Evolutionary conservation across 345 rosid genomes (phyloP).

Genomic region (Sonneratia caseolaris): DNA sequence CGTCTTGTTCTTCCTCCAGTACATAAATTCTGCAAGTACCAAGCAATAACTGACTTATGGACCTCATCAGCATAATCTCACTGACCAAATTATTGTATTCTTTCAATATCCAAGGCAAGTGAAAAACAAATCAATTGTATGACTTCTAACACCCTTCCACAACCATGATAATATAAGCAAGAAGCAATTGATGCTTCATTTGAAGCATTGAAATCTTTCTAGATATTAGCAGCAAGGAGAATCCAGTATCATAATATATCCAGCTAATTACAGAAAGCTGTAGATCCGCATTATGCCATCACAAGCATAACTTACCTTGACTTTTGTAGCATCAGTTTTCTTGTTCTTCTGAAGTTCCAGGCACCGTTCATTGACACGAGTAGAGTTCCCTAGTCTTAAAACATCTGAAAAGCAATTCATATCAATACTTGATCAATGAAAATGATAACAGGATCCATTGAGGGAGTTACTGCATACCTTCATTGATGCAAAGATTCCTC

Average conservation of each 20-base stretch:
- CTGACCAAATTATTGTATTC: background rate
- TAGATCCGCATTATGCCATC: background rate
- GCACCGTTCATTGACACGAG: slow-evolving; percentile 70
- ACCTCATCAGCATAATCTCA: background rate
- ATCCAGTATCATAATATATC: background rate
- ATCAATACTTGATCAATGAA: slow-evolving; percentile 10
- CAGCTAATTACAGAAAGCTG: background rate
- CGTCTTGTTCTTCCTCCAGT: slow-evolving; percentile 34
- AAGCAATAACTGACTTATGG: background rate
- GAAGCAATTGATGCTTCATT: background rate
- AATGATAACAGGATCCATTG: slow-evolving; percentile 6
- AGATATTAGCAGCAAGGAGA: background rate
- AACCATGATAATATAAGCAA: background rate
- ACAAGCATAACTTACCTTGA: slow-evolving; percentile 36
- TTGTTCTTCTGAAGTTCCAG: slow-evolving; percentile 71
- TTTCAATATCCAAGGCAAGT: background rate
- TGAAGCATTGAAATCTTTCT: background rate
- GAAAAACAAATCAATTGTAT: background rate
- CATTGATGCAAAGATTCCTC: slow-evolving; percentile 75
- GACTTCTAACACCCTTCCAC: background rate
- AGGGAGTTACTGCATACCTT: slow-evolving; percentile 32
- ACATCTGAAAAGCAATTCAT: slow-evolving; percentile 42
- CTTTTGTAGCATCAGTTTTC: slow-evolving; percentile 48
- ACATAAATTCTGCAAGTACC: slow-evolving; percentile 41
- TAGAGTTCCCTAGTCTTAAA: slow-evolving; percentile 49